Conservation (phyloP, 208 protist genomes). For the Angomonas deanei region DNA sequence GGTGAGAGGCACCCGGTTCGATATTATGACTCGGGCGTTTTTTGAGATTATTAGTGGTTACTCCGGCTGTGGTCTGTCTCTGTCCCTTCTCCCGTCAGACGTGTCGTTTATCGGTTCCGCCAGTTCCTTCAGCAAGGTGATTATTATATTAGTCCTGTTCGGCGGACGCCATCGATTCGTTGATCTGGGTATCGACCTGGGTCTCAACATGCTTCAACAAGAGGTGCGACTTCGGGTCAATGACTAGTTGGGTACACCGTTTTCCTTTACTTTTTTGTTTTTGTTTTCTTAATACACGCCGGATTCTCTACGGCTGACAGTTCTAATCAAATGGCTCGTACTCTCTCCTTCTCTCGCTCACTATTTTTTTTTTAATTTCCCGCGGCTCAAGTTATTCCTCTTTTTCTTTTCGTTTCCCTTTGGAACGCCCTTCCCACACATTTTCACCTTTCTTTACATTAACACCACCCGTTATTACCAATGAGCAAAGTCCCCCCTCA, state of each 20-base stretch:
- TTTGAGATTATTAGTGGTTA: constrained; percentile 81
- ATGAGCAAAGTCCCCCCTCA: constrained; percentile 31
- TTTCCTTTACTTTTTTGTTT: too few relatives aligned
- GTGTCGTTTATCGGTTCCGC: constrained; percentile 55
- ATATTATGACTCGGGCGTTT: constrained; percentile 63
- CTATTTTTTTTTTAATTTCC: constrained; percentile 16
- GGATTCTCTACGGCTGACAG: too few relatives aligned
- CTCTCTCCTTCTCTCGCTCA: background rate
- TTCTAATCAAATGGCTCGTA: too few relatives aligned
- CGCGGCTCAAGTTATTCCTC: background rate
- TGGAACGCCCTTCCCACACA: background rate
- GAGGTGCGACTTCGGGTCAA: constrained; percentile 4
- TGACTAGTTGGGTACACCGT: too few relatives aligned
- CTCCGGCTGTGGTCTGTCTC: constrained; percentile 59
- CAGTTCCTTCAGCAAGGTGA: constrained; percentile 39
- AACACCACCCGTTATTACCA: background rate
- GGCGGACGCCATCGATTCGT: constrained; percentile 75
- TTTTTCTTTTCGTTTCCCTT: too few relatives aligned
- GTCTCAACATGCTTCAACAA: constrained; percentile 37
- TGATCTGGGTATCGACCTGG: constrained; percentile 73
- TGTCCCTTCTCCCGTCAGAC: constrained; percentile 17
- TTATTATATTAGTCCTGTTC: constrained; percentile 56
- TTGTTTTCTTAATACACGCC: too few relatives aligned
- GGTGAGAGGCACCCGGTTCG: constrained; percentile 39
- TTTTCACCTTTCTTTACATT: constrained; percentile 4